These are phyloP conservation scores for Globisporangium apiculatum DNA, from an alignment of 352 stramenopile genomes.

Conservation along the genomic window DNA sequence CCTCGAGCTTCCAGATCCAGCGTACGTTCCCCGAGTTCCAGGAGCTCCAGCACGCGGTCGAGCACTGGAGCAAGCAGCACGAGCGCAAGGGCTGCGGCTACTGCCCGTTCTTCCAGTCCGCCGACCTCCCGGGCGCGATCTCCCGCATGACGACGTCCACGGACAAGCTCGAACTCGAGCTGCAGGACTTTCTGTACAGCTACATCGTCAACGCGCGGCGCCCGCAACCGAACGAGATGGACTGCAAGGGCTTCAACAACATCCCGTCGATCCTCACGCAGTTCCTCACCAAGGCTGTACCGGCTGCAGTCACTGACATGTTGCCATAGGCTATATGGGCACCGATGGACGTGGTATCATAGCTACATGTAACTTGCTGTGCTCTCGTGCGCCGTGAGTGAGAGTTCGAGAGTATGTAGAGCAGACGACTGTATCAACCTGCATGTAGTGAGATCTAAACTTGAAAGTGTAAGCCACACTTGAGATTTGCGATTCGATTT, in stretches of 20 bases:
- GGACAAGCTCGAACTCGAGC: slow-evolving; percentile 1
- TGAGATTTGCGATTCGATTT: too few relatives aligned
- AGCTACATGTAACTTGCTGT: too few relatives aligned
- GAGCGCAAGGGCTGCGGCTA: neutral
- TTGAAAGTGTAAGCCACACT: too few relatives aligned
- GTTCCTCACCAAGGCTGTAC: slow-evolving; percentile 7
- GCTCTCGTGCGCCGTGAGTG: too few relatives aligned
- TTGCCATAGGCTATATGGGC: too few relatives aligned
- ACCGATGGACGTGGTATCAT: too few relatives aligned
- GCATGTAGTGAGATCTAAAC: too few relatives aligned
- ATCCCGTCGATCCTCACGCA: slow-evolving; percentile 9
- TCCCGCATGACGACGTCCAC: slow-evolving; percentile 3
- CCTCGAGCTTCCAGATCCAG: slow-evolving; percentile 10
- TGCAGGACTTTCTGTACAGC: neutral
- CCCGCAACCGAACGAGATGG: slow-evolving; percentile 1
- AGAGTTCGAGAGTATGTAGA: too few relatives aligned
- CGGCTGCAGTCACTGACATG: neutral
- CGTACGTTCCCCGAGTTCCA: slow-evolving; percentile 11
- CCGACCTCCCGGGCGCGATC: neutral
- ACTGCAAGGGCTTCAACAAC: slow-evolving; percentile 11
- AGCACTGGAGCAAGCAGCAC: slow-evolving; percentile 7
- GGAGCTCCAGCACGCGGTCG: neutral
- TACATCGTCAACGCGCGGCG: slow-evolving; percentile 5
- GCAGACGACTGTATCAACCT: too few relatives aligned
- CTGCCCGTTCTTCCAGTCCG: neutral